Percentiles rank a stretch among this genome's conserved stretches.
phyloP scores from a whole-genome alignment of 2,329 filamentous ascomycete species.

The Neoarthrinium moseri region DNA sequence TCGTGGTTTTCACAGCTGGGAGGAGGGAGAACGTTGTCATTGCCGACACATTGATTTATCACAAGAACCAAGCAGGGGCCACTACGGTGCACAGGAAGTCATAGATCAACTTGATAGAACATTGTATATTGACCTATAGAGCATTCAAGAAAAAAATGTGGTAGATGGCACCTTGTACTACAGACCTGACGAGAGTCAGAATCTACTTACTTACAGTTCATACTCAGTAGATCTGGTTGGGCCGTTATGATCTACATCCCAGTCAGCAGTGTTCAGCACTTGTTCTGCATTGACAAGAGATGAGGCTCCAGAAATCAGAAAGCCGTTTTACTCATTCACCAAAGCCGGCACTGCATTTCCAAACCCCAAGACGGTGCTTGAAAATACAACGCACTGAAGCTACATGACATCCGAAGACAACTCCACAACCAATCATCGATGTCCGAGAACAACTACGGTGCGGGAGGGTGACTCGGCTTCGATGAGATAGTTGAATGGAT shows the following conservation, averaged over 20 bases:
- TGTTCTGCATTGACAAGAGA: not conserved
- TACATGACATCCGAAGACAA: slow-evolving; percentile 56
- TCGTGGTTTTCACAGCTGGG: slow-evolving; percentile 74
- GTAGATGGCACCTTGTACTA: not conserved
- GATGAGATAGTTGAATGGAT: slow-evolving; percentile 74
- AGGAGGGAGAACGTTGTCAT: slow-evolving; percentile 79
- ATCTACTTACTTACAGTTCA: no score
- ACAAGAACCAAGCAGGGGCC: slow-evolving; percentile 64
- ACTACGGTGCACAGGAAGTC: slow-evolving; percentile 26
- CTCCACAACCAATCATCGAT: slow-evolving; percentile 76
- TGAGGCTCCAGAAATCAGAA: slow-evolving; percentile 48
- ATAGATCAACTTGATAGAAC: slow-evolving; percentile 8
- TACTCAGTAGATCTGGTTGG: no score
- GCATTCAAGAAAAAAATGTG: not conserved
- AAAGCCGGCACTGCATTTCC: slow-evolving; percentile 51
- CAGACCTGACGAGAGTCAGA: no score
- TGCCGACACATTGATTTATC: slow-evolving; percentile 73
- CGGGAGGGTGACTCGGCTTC: slow-evolving; percentile 70
- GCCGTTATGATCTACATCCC: no score
- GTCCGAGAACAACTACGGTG: slow-evolving; percentile 56
- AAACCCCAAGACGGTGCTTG: slow-evolving; percentile 59
- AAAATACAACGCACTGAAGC: slow-evolving; percentile 53
- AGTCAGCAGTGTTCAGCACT: slow-evolving; percentile 15
- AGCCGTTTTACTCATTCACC: slow-evolving; percentile 69
- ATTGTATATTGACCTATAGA: slow-evolving; percentile 15